Evolutionary conservation across 345 rosid genomes (phyloP), one percentile per base, ranked within the genome.

Genomic region (Eucalyptus marginata): DNA sequence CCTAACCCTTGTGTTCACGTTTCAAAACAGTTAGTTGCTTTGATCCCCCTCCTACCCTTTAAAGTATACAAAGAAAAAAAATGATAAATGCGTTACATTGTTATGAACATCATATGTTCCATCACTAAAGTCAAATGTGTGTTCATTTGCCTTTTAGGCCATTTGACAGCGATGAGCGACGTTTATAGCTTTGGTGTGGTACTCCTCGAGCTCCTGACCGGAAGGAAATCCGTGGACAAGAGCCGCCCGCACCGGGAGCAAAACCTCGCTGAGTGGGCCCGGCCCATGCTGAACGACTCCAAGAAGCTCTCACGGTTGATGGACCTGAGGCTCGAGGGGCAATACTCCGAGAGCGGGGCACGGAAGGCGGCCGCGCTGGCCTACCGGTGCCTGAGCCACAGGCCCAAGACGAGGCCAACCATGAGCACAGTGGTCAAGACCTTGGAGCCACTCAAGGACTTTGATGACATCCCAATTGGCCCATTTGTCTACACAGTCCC

Each of bases 301-400:
- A 92, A 98, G 62, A 97, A 95, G 86, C 95, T 97, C 4, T 18
- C 91, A 31, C 89, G 98, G 58, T 91, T 96, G 90, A 97, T 97
- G 96, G 99, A 97, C 90, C 98, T 95, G 0, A 93, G 99, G 90
- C 96, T 97, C 10, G 99, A 97, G 92, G 98, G 98, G 7, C 99
- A 94, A 86, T 97, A 96, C 94, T 96, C 98, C 1, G 99, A 97
- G 90, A 90, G 92, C 0, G 99, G 98, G 8, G 97, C 98, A 3
- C 89, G 90, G 88, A 96, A 96, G 90, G 99, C 99, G 12, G 98
- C 99, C 5, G 92, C 94, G 50, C 90, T 97, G 92, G 99, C 99
- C 29, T 96, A 97, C 89, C 94, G 31, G 88, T 97, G 99, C 93
- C 94, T 97, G 71, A 96, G 99, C 89, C 95, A 95, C 87, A 89